A percentile compares a stretch with the other conserved stretches of the same genome.
These are phyloP conservation scores for Stagonosporopsis cucurbitacearum DNA, from an alignment of 2,329 filamentous ascomycete genomes.

Conservation along the genomic window DNA sequence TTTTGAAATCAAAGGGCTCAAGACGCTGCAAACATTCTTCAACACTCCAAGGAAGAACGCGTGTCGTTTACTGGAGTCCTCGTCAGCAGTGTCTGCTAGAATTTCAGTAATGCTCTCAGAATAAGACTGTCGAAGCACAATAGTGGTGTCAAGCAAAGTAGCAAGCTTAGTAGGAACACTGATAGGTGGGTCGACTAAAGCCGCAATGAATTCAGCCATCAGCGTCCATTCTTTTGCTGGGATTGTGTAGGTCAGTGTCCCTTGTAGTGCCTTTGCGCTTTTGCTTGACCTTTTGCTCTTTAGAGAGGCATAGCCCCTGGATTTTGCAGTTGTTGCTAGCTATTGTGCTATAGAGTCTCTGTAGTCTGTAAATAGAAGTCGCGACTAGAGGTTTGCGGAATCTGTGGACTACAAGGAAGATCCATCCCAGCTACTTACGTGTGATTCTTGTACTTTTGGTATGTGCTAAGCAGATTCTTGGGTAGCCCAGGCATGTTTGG, in stretches of 20 bases:
- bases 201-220: conserved; percentile 49
- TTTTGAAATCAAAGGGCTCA: neutral
- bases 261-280: neutral
- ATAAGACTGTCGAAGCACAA: conserved; percentile 45
- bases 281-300: neutral
- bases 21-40: conserved; percentile 34
- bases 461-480: conserved; percentile 14
- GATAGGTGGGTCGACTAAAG: conserved; percentile 26
- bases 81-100: conserved; percentile 16
- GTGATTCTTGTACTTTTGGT: conserved; percentile 15
- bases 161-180: conserved; percentile 41
- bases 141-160: conserved; percentile 48
- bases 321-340: neutral
- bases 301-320: neutral
- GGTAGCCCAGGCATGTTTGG: neutral
- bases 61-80: conserved; percentile 37
- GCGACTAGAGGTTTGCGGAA: neutral
- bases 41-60: conserved; percentile 47
- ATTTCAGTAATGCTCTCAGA: conserved; percentile 18
- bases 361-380: neutral
- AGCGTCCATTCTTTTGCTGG: conserved; percentile 49
- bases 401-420: neutral
- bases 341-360: neutral
- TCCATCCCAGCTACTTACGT: conserved; percentile 1
- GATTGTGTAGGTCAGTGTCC: conserved; percentile 42